These are phyloP conservation scores for Pseudogymnoascus sp. DNA, from an alignment of 2,329 filamentous ascomycete species.

Conservation along the genomic window DNA sequence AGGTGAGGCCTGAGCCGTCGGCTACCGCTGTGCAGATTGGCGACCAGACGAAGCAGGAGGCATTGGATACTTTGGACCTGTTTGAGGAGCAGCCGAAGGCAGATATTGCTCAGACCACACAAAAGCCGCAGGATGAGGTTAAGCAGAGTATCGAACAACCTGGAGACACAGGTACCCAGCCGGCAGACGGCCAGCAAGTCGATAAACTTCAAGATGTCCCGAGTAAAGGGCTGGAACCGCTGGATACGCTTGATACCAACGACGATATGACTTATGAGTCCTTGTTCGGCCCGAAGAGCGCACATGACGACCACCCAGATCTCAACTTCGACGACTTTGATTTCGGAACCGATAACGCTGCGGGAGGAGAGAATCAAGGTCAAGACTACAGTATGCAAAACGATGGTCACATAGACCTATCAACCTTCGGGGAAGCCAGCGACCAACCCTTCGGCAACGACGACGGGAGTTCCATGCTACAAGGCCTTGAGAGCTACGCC, in stretches of 20 bases:
- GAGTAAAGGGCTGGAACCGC: constrained; percentile 1
- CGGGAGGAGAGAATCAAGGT: constrained; percentile 15
- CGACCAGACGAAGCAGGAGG: not conserved
- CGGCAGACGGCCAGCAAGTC: not conserved
- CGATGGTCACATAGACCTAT: constrained; percentile 23
- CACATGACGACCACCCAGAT: constrained; percentile 14
- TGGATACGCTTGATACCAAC: constrained; percentile 14
- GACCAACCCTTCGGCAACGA: constrained; percentile 12
- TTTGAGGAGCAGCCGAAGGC: not conserved
- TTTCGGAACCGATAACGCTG: constrained; percentile 18
- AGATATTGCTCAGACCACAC: not conserved
- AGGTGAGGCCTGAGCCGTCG: not conserved
- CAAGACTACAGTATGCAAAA: constrained; percentile 16
- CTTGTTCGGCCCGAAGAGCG: constrained; percentile 20
- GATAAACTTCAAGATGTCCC: not conserved
- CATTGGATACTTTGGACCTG: not conserved
- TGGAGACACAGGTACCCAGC: not conserved
- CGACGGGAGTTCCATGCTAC: constrained; percentile 29
- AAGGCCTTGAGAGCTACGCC: constrained; percentile 34
- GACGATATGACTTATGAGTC: constrained; percentile 23
- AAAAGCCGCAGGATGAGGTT: not conserved
- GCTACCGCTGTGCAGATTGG: not conserved
- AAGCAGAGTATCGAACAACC: not conserved
- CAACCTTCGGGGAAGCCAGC: constrained; percentile 21
- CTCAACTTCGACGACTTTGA: constrained; percentile 24